phyloP scores from a whole-genome alignment of 2,329 filamentous ascomycete genomes.

The Biscogniauxia mediterranea region DNA sequence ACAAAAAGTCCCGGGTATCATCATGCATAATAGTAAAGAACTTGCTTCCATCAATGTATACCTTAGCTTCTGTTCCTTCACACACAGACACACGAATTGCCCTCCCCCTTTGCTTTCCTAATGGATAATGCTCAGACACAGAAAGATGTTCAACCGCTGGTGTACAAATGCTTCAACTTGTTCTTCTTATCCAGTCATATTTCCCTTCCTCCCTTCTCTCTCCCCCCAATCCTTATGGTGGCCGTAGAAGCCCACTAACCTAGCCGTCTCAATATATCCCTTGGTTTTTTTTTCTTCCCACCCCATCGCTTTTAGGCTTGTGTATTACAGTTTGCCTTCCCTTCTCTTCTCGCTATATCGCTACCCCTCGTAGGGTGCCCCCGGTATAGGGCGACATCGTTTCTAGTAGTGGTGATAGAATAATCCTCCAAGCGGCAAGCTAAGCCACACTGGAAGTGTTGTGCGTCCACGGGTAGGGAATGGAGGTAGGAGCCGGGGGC shows the following conservation, averaged over 20 bases:
- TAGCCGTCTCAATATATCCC: not conserved
- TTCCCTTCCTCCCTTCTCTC: not conserved
- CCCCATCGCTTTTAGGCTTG: not conserved
- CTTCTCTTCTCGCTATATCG: not conserved
- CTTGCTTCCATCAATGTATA: not conserved
- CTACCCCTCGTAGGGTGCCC: not conserved
- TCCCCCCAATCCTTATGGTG: not conserved
- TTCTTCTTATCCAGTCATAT: no score
- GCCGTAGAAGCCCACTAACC: not conserved
- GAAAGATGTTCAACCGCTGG: not conserved
- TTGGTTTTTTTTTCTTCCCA: not conserved
- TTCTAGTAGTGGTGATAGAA: not conserved
- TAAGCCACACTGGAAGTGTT: not conserved
- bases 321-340: not conserved
- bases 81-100: not conserved
- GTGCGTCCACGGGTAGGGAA: no score
- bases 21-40: not conserved
- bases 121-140: not conserved
- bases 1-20: not conserved
- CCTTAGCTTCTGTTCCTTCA: not conserved
- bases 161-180: no score
- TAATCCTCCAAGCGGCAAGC: not conserved
- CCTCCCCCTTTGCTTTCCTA: no score
- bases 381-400: not conserved
- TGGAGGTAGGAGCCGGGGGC: no score